Evolutionary conservation across 2,329 filamentous ascomycete genomes (phyloP).

Genomic region (Escovopsis sp.): DNA sequence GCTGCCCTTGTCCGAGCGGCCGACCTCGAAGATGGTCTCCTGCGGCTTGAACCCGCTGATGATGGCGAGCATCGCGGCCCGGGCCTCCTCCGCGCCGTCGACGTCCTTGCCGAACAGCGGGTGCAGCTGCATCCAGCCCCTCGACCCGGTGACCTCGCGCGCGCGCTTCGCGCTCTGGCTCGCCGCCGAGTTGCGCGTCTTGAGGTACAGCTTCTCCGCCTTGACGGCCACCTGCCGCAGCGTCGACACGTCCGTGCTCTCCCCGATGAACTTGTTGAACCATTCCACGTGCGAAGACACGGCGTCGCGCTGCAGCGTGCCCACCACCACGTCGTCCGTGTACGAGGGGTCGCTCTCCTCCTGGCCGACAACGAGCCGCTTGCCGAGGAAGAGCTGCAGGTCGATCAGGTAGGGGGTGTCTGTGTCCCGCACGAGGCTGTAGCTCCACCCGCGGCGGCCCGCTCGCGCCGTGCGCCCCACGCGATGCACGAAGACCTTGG

Average conservation of each 20-base stretch:
- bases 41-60: conserved; percentile 79
- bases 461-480: conserved; percentile 93
- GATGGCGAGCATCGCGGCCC: conserved; percentile 73
- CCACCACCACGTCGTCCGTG: conserved; percentile 70
- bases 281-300: conserved; percentile 69
- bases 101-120: conserved; percentile 62
- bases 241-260: conserved; percentile 56
- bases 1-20: conserved; percentile 48
- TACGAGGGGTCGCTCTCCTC: conserved; percentile 50
- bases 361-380: conserved; percentile 62
- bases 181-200: conserved; percentile 80
- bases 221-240: conserved; percentile 65
- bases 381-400: conserved; percentile 85
- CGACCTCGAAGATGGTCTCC: conserved; percentile 95
- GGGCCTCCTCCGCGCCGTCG: conserved; percentile 50
- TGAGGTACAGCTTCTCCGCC: conserved; percentile 84
- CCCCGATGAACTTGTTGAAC: conserved; percentile 61
- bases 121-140: conserved; percentile 61
- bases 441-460: conserved; percentile 84
- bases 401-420: conserved; percentile 89
- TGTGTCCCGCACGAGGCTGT: conserved; percentile 74
- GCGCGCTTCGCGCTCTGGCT: conserved; percentile 78
- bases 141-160: conserved; percentile 57
- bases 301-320: conserved; percentile 54
- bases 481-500: conserved; percentile 91